A percentile compares a stretch with the other conserved stretches of the same genome.
phyloP scores from a whole-genome alignment of 2,329 filamentous ascomycete species.

The Fusarium sp. region DNA sequence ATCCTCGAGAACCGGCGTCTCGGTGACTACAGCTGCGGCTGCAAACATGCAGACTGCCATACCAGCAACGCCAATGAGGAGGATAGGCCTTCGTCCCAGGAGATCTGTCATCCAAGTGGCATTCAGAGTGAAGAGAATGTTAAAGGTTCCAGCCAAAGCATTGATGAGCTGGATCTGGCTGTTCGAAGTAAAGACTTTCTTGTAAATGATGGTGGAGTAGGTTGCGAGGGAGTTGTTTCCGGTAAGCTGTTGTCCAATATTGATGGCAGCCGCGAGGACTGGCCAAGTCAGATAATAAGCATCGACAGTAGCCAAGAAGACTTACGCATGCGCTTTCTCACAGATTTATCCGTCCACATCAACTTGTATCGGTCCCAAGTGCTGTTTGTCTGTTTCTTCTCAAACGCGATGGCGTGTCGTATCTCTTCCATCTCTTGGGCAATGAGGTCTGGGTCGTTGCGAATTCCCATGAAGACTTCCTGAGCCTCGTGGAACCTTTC shows the following conservation, averaged over 20 bases:
- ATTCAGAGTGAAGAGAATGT: conserved; percentile 79
- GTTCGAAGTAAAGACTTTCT: conserved; percentile 71
- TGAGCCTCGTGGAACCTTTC: conserved; percentile 36
- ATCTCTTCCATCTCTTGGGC: conserved; percentile 7
- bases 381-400: conserved; percentile 6
- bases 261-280: conserved; percentile 73
- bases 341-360: conserved; percentile 10
- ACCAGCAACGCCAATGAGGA: conserved; percentile 75
- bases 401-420: conserved; percentile 3
- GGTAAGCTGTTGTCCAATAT: conserved; percentile 77
- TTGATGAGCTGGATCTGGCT: conserved; percentile 77
- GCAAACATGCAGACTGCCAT: conserved; percentile 78
- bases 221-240: conserved; percentile 79
- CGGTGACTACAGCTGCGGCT: conserved; percentile 58
- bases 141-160: conserved; percentile 77
- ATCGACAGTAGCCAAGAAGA: rapidly evolving
- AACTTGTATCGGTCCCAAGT: conserved; percentile 14
- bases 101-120: conserved; percentile 80
- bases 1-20: conserved; percentile 62
- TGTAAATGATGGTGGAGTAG: conserved; percentile 78
- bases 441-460: background rate
- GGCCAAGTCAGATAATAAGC: conserved; percentile 65
- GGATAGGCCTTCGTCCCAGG: conserved; percentile 75
- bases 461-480: background rate
- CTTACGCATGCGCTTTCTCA: conserved; percentile 16